A percentile compares a stretch with the other conserved stretches of the same genome.
Conservation (phyloP, 106 monocot genomes). For the Dioscorea alata region DNA sequence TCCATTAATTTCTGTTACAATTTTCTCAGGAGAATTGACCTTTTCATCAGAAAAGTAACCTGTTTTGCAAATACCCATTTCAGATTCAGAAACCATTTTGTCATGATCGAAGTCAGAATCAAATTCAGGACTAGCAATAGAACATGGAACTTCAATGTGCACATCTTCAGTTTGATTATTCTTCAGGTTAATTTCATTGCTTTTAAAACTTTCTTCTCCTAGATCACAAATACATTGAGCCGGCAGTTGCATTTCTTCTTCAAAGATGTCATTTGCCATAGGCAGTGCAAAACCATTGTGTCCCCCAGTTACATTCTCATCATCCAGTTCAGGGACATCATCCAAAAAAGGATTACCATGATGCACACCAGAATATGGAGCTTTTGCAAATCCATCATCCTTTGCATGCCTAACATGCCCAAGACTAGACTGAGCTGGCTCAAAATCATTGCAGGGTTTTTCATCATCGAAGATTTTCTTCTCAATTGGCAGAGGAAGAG, state of each 20-base stretch:
- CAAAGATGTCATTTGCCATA: constrained; percentile 1
- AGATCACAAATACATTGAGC: too few species aligned
- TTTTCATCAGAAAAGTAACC: constrained; percentile 42
- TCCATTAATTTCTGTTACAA: constrained; percentile 11
- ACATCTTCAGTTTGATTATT: background rate
- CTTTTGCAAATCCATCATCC: background rate
- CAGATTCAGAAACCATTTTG: constrained; percentile 36
- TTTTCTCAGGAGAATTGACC: constrained; percentile 16
- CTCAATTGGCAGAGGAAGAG: constrained; percentile 9
- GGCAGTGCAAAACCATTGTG: constrained; percentile 4
- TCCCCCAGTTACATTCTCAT: background rate
- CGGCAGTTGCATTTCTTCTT: background rate
- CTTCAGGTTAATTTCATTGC: too few species aligned
- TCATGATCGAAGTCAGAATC: constrained; percentile 19
- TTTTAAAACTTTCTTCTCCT: too few species aligned
- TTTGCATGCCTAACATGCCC: background rate
- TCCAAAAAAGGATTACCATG: constrained; percentile 7
- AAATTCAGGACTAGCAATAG: constrained; percentile 1
- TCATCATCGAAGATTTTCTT: background rate
- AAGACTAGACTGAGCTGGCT: background rate
- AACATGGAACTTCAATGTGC: constrained; percentile 3
- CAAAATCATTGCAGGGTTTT: background rate
- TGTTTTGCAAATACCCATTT: constrained; percentile 29
- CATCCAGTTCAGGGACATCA: constrained; percentile 8
- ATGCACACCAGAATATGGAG: background rate